Conservation (phyloP, 495 filamentous ascomycete genomes). For the Thozetella sp. region DNA sequence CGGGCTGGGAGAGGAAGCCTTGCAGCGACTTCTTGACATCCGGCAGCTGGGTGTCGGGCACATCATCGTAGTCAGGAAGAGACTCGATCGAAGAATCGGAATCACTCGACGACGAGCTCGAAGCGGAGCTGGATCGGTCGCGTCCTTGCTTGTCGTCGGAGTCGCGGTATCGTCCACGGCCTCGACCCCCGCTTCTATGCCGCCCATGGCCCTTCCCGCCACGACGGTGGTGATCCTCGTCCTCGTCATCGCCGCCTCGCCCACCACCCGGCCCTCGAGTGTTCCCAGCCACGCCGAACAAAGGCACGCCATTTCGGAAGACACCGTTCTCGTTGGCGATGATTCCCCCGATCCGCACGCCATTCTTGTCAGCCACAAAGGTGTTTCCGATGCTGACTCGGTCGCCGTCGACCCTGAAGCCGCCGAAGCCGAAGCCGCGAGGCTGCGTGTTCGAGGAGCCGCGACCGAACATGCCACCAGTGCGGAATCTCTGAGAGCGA, state of each 20-base stretch:
- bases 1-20: constrained; percentile 41
- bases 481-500: constrained; percentile 9
- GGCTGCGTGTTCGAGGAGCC: neutral
- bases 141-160: constrained; percentile 5
- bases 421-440: constrained; percentile 30
- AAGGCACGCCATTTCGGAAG: constrained; percentile 23
- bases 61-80: constrained; percentile 46
- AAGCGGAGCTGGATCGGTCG: constrained; percentile 21
- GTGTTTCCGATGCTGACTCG: constrained; percentile 35
- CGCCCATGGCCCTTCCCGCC: constrained; percentile 5
- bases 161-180: constrained; percentile 9
- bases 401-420: constrained; percentile 35
- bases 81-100: constrained; percentile 43
- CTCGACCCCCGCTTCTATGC: constrained; percentile 4
- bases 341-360: constrained; percentile 34
- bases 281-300: constrained; percentile 14
- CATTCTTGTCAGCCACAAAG: constrained; percentile 40
- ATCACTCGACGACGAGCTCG: constrained; percentile 23
- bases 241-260: constrained; percentile 1
- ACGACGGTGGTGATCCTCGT: neutral
- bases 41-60: constrained; percentile 41
- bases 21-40: constrained; percentile 30
- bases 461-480: neutral
- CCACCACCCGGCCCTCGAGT: neutral
- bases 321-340: constrained; percentile 31